phyloP scores from a whole-genome alignment of 305 asterid species.

The Fraxinus baroniana region DNA sequence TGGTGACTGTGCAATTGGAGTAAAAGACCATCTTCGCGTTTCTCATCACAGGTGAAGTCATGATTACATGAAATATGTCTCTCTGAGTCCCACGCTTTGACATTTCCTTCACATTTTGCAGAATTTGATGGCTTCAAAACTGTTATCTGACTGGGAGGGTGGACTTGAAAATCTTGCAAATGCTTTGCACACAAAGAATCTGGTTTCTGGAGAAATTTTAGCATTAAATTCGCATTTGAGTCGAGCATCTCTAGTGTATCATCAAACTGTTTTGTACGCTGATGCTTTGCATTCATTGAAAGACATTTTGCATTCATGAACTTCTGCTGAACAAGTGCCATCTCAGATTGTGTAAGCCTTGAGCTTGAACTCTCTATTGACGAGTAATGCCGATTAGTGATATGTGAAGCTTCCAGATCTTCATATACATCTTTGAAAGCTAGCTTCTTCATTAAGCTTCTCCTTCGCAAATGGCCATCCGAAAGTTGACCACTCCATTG shows the following conservation, averaged over 20 bases:
- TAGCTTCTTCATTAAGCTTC: constrained; percentile 53
- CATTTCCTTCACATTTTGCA: constrained; percentile 45
- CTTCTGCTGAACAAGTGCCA: constrained; percentile 57
- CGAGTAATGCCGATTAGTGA: constrained; percentile 51
- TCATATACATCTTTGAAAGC: constrained; percentile 79
- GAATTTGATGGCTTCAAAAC: constrained; percentile 54
- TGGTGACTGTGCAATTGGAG: constrained; percentile 50
- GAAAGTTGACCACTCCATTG: constrained; percentile 30
- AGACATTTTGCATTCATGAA: constrained; percentile 47
- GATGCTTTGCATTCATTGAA: constrained; percentile 48
- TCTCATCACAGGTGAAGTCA: constrained; percentile 40
- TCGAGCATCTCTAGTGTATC: constrained; percentile 55
- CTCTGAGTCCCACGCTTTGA: constrained; percentile 48
- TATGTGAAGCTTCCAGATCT: constrained; percentile 86
- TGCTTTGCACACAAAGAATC: constrained; percentile 51
- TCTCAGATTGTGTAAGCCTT: constrained; percentile 51
- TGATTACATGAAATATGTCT: constrained; percentile 35
- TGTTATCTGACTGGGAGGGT: constrained; percentile 46
- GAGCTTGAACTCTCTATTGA: constrained; percentile 64
- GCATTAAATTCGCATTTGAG: constrained; percentile 50
- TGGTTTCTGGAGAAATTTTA: constrained; percentile 52
- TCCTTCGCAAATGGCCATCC: constrained; percentile 34
- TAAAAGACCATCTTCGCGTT: constrained; percentile 72
- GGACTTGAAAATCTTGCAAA: constrained; percentile 44
- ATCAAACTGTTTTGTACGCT: constrained; percentile 46